Conservation (phyloP, 306 rosid genomes). For the Medicago ruthenica region DNA sequence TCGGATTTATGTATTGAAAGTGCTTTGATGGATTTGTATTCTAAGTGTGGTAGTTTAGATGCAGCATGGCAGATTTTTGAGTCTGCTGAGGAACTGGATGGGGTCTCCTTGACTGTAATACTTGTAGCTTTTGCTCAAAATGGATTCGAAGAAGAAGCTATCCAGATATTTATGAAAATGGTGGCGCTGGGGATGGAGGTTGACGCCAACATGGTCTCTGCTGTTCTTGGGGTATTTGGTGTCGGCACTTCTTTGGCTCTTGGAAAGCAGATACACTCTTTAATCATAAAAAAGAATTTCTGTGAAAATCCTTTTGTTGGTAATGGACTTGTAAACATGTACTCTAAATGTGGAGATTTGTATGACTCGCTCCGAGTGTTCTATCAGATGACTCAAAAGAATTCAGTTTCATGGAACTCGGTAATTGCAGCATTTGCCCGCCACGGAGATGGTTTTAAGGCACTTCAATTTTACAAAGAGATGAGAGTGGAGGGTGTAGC, state of each 20-base stretch:
- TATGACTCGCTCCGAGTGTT: conserved; percentile 64
- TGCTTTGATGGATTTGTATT: conserved; percentile 91
- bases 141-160: conserved; percentile 87
- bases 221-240: conserved; percentile 85
- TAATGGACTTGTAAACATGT: conserved; percentile 94
- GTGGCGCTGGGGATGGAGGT: conserved; percentile 65
- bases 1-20: conserved; percentile 78
- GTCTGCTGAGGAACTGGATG: conserved; percentile 75
- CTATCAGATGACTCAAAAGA: conserved; percentile 59
- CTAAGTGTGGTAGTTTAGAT: conserved; percentile 75
- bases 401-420: conserved; percentile 84
- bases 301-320: conserved; percentile 63
- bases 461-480: conserved; percentile 65
- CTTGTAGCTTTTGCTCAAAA: conserved; percentile 86
- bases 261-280: conserved; percentile 78
- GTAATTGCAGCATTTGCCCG: conserved; percentile 88
- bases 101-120: conserved; percentile 83
- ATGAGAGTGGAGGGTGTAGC: conserved; percentile 62
- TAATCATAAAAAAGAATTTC: conserved; percentile 66
- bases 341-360: conserved; percentile 85
- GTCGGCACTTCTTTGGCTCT: conserved; percentile 73
- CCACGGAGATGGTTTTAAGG: conserved; percentile 75
- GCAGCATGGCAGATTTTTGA: conserved; percentile 76
- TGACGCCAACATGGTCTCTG: conserved; percentile 75
- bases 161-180: conserved; percentile 72